Evolutionary conservation across 106 monocot genomes (phyloP).

Genomic region (Ottelia alismoides): DNA sequence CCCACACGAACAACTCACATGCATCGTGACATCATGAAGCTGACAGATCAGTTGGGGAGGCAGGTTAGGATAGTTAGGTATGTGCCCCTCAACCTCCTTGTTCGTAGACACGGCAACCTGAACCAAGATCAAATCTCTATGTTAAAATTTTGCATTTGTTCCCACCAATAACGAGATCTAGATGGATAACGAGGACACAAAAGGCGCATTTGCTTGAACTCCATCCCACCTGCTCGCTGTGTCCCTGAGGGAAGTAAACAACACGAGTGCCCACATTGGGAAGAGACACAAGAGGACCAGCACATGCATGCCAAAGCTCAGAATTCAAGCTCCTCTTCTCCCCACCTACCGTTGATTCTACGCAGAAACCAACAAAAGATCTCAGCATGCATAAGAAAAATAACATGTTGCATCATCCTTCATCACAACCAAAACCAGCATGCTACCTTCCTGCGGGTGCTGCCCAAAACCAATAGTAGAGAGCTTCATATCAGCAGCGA

Average conservation of each 20-base stretch:
- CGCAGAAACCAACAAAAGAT: no score
- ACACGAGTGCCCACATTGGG: constrained; percentile 66
- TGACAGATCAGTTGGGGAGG: constrained; percentile 79
- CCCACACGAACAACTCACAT: constrained; percentile 32
- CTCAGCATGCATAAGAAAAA: no score
- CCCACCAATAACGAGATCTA: no score
- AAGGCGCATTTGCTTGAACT: no score
- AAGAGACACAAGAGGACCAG: constrained; percentile 69
- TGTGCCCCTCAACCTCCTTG: constrained; percentile 43
- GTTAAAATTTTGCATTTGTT: no score
- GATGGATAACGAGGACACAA: no score
- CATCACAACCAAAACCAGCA: no score
- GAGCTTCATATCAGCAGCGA: constrained; percentile 52
- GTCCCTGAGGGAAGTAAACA: constrained; percentile 91
- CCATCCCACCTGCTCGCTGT: constrained; percentile 72
- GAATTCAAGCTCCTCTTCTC: constrained; percentile 76
- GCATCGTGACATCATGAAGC: constrained; percentile 72
- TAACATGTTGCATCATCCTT: no score
- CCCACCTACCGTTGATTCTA: constrained; percentile 6
- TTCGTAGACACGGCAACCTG: constrained; percentile 77
- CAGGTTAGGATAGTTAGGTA: constrained; percentile 72
- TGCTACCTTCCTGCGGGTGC: constrained; percentile 36
- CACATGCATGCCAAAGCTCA: constrained; percentile 90
- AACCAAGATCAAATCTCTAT: no score
- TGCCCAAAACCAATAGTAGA: constrained; percentile 28